A percentile compares a stretch with the other conserved stretches of the same genome.
These are phyloP conservation scores for Nannizziopsis arthrosporioides DNA, from an alignment of 2,329 filamentous ascomycete genomes.

Conservation along the genomic window DNA sequence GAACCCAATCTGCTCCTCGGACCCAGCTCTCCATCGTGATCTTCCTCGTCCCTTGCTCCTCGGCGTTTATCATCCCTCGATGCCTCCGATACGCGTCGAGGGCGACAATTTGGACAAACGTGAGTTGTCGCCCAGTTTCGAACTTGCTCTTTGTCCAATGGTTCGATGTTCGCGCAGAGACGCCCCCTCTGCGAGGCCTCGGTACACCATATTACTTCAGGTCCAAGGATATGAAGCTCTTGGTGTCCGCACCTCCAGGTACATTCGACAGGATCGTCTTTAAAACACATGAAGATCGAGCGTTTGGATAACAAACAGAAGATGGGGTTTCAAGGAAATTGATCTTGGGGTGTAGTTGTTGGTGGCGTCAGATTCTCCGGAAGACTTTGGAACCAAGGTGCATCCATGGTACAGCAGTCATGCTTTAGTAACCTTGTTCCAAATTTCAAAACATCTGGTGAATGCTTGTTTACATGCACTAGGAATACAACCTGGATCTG, in stretches of 20 bases:
- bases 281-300: background rate
- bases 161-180: slow-evolving; percentile 5
- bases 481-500: too few species aligned
- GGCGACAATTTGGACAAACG: slow-evolving; percentile 1
- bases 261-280: slow-evolving; percentile 5
- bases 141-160: background rate
- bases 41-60: background rate
- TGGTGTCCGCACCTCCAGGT: slow-evolving; percentile 2
- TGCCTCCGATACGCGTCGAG: slow-evolving; percentile 1
- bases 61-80: background rate
- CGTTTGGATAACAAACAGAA: background rate
- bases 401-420: too few species aligned
- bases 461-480: too few species aligned
- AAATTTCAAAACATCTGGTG: too few species aligned
- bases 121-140: background rate
- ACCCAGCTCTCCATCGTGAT: background rate
- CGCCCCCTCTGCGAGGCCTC: slow-evolving; percentile 4
- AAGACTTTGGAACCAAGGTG: too few species aligned
- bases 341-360: background rate
- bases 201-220: slow-evolving; percentile 1
- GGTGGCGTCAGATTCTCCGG: background rate
- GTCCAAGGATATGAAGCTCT: slow-evolving; percentile 1
- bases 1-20: slow-evolving; percentile 3
- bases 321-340: background rate
- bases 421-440: too few species aligned